These are phyloP conservation scores for Phytophthora constricta DNA, from an alignment of 352 stramenopile genomes.

Conservation along the genomic window DNA sequence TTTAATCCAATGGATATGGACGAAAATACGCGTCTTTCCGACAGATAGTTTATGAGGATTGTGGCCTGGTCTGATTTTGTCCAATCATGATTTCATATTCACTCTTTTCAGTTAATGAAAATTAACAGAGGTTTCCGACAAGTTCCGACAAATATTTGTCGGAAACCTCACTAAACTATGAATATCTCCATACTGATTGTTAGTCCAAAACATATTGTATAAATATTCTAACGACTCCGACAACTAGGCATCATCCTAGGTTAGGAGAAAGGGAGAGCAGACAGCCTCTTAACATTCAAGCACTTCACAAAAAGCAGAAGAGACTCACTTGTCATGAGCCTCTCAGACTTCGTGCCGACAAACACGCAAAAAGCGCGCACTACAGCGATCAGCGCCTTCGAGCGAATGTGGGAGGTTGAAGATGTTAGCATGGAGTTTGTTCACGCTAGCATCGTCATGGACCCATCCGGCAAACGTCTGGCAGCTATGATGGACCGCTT, in stretches of 20 bases:
- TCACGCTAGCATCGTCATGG: not conserved
- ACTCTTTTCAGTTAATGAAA: conserved; percentile 37
- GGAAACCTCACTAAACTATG: conserved; percentile 3
- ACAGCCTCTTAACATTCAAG: not conserved
- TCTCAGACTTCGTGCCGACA: conserved; percentile 2
- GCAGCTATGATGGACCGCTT: conserved; percentile 6
- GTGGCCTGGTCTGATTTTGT: conserved; percentile 9
- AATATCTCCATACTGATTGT: not conserved
- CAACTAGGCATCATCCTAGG: not conserved
- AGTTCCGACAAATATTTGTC: conserved; percentile 13
- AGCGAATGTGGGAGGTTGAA: conserved; percentile 2
- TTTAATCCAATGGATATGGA: too few relatives aligned
- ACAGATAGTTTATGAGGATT: not conserved
- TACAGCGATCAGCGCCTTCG: conserved; percentile 1
- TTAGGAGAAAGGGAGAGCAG: too few relatives aligned
- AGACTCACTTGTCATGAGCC: not conserved
- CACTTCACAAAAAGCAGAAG: not conserved
- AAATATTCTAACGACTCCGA: conserved; percentile 12
- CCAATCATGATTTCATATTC: not conserved
- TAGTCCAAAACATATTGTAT: conserved; percentile 5
- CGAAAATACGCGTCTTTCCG: not conserved
- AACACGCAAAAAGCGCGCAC: conserved; percentile 6
- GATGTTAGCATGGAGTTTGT: not conserved
- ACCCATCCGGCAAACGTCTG: not conserved
- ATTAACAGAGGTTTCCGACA: not conserved